phyloP scores from a whole-genome alignment of 345 rosid species.

The Eucalyptus microcorys region DNA sequence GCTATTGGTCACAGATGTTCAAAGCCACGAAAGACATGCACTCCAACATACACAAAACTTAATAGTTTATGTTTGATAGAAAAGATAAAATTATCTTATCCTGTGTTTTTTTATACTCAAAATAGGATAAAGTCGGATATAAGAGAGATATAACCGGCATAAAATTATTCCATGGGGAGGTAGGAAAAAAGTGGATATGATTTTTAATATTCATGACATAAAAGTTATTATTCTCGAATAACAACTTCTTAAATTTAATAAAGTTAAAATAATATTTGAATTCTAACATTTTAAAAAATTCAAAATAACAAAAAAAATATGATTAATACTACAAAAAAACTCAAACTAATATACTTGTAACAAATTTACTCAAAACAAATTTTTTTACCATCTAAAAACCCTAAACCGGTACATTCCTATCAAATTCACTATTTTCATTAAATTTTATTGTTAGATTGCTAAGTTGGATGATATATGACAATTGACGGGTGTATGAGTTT shows the following conservation, averaged over 20 bases:
- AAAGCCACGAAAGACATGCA: neutral
- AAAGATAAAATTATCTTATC: no score
- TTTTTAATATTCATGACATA: no score
- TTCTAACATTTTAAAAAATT: no score
- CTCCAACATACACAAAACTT: neutral
- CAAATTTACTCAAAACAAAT: fast-evolving
- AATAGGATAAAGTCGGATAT: neutral
- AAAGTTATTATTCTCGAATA: no score
- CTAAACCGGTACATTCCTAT: fast-evolving
- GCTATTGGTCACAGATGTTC: neutral
- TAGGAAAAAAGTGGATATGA: fast-evolving
- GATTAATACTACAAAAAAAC: no score
- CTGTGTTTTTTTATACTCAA: fast-evolving
- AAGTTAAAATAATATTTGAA: no score
- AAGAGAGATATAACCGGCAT: fast-evolving
- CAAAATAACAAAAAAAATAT: neutral
- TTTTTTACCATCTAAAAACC: no score
- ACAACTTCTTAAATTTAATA: neutral
- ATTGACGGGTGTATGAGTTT: fast-evolving
- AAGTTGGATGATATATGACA: no score
- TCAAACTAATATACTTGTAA: no score
- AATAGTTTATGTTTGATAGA: neutral
- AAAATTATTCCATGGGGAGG: neutral
- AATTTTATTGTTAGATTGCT: fast-evolving
- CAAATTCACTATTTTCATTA: no score